Base-by-base conservation (phyloP, 441 rosid species). In the Rhodomyrtus psidioides region DNA sequence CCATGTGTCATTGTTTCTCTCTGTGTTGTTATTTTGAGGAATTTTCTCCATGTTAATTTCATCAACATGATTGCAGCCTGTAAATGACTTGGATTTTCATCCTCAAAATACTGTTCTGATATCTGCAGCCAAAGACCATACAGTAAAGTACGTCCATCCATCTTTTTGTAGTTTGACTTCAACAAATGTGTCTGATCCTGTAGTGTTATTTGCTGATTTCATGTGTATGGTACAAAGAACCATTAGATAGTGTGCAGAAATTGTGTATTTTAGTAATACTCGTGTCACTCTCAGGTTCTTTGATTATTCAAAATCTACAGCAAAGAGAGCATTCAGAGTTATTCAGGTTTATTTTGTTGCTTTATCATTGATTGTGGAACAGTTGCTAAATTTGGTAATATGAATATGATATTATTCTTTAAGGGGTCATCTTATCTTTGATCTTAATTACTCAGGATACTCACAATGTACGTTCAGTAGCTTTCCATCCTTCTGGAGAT, bases 1-100 rank as follows among this genome's bases (percentile, higher is more conserved):
- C n/a, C 10, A 5, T 34, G 79, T 65, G 46, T 70, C n/a, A 39
- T 70, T 34, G 5, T 65, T 59, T n/a, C 54, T 49, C 58, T 49
- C 53, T 86, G 12, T 23, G 27, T 83, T 14, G 44, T 28, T 49
- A 55, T 55, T 59, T 62, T 55, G 85, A 83, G 84, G 84, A 74
- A 74, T 81, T 70, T 88, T 85, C 55, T 88, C 28, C 70, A 19
- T 82, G 42, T 82, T 82, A 55, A 82, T 30, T 56, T 88, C 84
- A 39, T 49, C 82, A 26, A 74, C 83, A n/a, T 83, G 83, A 84
- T 56, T 90, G 91, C 93, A 96, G 97, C 95, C 96, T 42, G 88
- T 96, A 87, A 96, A 93, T 84, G 99, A 96, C 91, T 86, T 96
- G 92, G 98, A 96, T 91, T 95, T 96, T 90, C 98, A 95, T 90